A percentile compares a stretch with the other conserved stretches of the same genome.
Evolutionary conservation across 1,284 basidiomycete genomes (phyloP).

Genomic region (Trichosporon asahii): DNA sequence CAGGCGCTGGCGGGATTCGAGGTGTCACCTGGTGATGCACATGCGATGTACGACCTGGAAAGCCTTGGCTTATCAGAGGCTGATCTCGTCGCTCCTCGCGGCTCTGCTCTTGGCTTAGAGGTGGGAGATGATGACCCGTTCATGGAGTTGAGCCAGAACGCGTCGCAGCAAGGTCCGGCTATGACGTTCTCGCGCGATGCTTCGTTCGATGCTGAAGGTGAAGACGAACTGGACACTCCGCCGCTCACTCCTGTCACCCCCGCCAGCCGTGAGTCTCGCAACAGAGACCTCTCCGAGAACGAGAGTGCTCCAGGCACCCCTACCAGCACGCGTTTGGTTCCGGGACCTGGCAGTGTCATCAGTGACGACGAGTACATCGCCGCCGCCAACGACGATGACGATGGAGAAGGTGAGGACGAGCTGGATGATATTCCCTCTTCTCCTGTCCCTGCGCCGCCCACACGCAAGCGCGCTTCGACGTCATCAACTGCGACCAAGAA

Average conservation of each 20-base stretch:
- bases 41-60: background rate
- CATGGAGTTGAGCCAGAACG: background rate
- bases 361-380: constrained; percentile 8
- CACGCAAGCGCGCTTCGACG: background rate
- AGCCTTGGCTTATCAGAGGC: background rate
- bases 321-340: background rate
- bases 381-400: background rate
- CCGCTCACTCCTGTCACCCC: background rate
- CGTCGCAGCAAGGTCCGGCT: background rate
- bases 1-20: background rate
- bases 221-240: background rate
- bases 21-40: background rate
- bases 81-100: background rate
- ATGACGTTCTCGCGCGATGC: background rate
- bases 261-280: background rate
- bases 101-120: background rate
- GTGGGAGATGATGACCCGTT: background rate
- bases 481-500: background rate
- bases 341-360: background rate
- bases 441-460: background rate
- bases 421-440: background rate
- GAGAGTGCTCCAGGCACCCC: background rate
- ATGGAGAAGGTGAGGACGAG: background rate
- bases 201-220: background rate
- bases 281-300: background rate